Conservation (phyloP, 495 filamentous ascomycete species). For the Choiromyces venosus region DNA sequence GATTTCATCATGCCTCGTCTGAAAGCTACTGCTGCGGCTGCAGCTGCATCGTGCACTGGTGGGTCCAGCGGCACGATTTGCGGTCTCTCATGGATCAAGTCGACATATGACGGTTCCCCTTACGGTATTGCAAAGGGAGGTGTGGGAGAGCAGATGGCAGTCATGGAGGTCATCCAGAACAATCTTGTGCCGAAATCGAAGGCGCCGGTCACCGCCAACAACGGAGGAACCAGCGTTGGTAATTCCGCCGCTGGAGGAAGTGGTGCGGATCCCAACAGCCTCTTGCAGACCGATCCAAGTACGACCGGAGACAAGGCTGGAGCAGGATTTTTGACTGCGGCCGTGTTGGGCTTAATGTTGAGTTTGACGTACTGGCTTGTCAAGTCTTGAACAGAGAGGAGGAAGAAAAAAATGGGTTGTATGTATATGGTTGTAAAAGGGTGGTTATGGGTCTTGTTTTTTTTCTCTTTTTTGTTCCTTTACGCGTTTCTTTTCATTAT, state of each 20-base stretch:
- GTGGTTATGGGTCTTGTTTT: background rate
- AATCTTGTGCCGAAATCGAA: slow-evolving; percentile 47
- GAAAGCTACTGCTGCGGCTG: slow-evolving; percentile 60
- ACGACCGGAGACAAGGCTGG: slow-evolving; percentile 45
- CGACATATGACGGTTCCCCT: slow-evolving; percentile 49
- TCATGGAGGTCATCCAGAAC: slow-evolving; percentile 55
- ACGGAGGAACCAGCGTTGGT: slow-evolving; percentile 62
- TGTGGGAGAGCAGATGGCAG: slow-evolving; percentile 56
- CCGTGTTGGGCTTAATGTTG: slow-evolving; percentile 41
- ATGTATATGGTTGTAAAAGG: background rate
- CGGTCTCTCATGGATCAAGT: slow-evolving; percentile 59
- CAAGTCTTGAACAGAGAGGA: slow-evolving; percentile 13
- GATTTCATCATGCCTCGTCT: slow-evolving; percentile 62
- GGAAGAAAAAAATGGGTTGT: background rate
- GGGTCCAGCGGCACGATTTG: slow-evolving; percentile 53
- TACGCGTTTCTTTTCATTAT: background rate
- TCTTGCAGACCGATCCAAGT: slow-evolving; percentile 32
- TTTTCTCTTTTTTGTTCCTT: background rate
- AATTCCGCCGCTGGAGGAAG: slow-evolving; percentile 54
- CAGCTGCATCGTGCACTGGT: slow-evolving; percentile 63
- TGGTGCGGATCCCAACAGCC: slow-evolving; percentile 17
- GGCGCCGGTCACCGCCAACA: slow-evolving; percentile 53
- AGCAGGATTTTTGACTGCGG: slow-evolving; percentile 45
- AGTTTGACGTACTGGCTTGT: slow-evolving; percentile 46
- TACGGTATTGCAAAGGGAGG: slow-evolving; percentile 43